phyloP scores from a whole-genome alignment of 2,329 filamentous ascomycete genomes.

The Diaporthe citriasiana region DNA sequence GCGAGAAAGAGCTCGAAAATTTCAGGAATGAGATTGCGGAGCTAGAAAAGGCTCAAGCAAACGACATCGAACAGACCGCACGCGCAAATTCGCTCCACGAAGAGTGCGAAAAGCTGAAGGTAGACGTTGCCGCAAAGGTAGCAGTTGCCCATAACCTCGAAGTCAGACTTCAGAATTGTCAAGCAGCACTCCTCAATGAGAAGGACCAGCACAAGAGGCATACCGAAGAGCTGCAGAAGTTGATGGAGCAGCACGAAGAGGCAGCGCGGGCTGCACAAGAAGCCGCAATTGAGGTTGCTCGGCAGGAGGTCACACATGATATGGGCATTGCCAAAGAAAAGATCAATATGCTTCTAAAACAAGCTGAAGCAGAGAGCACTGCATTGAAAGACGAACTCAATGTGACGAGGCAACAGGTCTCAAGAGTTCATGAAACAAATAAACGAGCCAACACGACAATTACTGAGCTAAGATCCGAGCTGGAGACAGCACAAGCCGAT shows the following conservation, averaged over 20 bases:
- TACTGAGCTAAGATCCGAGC: conserved; percentile 22
- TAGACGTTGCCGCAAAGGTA: conserved; percentile 43
- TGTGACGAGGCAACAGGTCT: conserved; percentile 45
- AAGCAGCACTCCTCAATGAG: conserved; percentile 41
- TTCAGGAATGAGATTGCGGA: conserved; percentile 43
- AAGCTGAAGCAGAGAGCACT: conserved; percentile 44
- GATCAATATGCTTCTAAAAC: conserved; percentile 47
- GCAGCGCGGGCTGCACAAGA: conserved; percentile 41
- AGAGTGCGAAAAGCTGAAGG: conserved; percentile 41
- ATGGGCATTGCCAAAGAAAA: conserved; percentile 48
- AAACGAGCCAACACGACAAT: conserved; percentile 37
- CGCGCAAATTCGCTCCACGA: conserved; percentile 29
- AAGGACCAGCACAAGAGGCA: conserved; percentile 41
- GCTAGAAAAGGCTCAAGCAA: conserved; percentile 41
- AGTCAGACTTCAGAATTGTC: conserved; percentile 42
- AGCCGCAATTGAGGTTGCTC: conserved; percentile 49
- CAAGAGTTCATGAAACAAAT: conserved; percentile 38
- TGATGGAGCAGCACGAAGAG: conserved; percentile 44
- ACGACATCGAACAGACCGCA: conserved; percentile 34
- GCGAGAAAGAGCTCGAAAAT: conserved; percentile 20
- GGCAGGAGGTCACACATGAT: conserved; percentile 50
- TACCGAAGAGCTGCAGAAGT: conserved; percentile 42
- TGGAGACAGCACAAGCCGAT: conserved; percentile 5
- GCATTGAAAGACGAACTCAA: conserved; percentile 49
- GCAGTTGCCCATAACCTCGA: conserved; percentile 43